Conservation (phyloP, 2,329 filamentous ascomycete species). For the Cryphonectria radicalis region DNA sequence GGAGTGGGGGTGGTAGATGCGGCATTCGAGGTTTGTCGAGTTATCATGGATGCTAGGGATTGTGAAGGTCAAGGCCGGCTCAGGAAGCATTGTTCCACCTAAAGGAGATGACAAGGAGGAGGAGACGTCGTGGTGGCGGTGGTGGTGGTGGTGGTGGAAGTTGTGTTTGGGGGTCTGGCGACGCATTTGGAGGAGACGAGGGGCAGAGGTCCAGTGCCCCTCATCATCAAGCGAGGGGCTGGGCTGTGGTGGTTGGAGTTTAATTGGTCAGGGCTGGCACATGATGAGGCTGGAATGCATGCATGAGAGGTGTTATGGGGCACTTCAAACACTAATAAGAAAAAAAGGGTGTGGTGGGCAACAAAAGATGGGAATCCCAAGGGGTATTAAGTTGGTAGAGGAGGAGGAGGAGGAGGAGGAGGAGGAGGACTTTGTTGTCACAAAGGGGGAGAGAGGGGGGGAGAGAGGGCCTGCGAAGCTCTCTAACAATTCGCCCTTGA, state of each 20-base stretch:
- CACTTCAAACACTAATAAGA: not conserved
- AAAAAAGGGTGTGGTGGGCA: not conserved
- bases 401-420: not conserved
- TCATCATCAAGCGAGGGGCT: not conserved
- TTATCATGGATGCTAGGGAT: slow-evolving; percentile 90
- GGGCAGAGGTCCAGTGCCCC: not conserved
- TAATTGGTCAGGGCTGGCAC: not conserved
- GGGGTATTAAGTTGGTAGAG: not conserved
- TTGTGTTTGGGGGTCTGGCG: not conserved
- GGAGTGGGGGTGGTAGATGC: slow-evolving; percentile 74
- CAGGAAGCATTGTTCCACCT: slow-evolving; percentile 52
- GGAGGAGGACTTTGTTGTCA: not conserved
- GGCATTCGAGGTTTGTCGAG: slow-evolving; percentile 74
- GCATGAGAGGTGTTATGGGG: not conserved
- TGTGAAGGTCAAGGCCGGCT: slow-evolving; percentile 68
- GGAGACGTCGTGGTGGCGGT: not conserved
- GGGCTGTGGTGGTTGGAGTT: not conserved
- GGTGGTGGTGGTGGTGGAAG: not conserved
- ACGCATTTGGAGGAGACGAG: slow-evolving; percentile 1
- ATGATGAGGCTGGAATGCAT: not conserved
- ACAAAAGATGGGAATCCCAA: not conserved
- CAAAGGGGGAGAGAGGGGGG: not conserved
- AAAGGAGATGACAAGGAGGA: not conserved
- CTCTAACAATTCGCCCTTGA: not conserved
- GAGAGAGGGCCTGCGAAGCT: not conserved